phyloP scores from a whole-genome alignment of 2,329 filamentous ascomycete species.

The Monosporascus cannonballus region DNA sequence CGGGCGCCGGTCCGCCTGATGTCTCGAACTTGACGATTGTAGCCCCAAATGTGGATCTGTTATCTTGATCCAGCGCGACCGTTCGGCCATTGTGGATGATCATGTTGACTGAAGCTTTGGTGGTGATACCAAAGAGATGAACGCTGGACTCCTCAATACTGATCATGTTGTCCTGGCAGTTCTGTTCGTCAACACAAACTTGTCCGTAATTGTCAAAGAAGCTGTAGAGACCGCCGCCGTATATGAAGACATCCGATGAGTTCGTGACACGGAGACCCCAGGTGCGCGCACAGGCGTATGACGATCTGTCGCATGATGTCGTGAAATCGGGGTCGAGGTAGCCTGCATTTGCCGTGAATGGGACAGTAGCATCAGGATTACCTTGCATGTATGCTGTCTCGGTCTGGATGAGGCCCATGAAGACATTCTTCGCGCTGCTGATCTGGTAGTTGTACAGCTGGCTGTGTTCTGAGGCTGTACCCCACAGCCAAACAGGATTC shows the following conservation, averaged over 20 bases:
- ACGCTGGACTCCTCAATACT: constrained; percentile 60
- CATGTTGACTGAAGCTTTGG: constrained; percentile 72
- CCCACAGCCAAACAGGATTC: constrained; percentile 76
- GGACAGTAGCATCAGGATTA: constrained; percentile 66
- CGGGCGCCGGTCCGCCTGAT: constrained; percentile 2
- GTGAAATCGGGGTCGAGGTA: constrained; percentile 66
- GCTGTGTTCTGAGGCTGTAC: constrained; percentile 62
- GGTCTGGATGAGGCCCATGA: constrained; percentile 78
- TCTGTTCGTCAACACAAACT: constrained; percentile 58
- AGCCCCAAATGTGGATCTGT: constrained; percentile 60
- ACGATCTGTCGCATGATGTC: constrained; percentile 41
- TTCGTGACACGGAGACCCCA: constrained; percentile 69
- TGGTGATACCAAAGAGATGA: constrained; percentile 63
- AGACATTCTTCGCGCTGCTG: constrained; percentile 69
- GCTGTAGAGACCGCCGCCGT: constrained; percentile 70
- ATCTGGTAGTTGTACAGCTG: constrained; percentile 82
- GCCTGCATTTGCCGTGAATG: constrained; percentile 52
- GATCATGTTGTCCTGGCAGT: constrained; percentile 75
- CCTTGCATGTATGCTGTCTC: constrained; percentile 87
- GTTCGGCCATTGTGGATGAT: constrained; percentile 54
- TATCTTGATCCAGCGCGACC: constrained; percentile 51
- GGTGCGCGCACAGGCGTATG: constrained; percentile 58
- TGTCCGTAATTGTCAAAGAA: constrained; percentile 82
- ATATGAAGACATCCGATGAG: constrained; percentile 62
- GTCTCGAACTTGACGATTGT: constrained; percentile 48